phyloP scores from a whole-genome alignment of 2,329 filamentous ascomycete species.

The Exophiala dermatitidis region DNA sequence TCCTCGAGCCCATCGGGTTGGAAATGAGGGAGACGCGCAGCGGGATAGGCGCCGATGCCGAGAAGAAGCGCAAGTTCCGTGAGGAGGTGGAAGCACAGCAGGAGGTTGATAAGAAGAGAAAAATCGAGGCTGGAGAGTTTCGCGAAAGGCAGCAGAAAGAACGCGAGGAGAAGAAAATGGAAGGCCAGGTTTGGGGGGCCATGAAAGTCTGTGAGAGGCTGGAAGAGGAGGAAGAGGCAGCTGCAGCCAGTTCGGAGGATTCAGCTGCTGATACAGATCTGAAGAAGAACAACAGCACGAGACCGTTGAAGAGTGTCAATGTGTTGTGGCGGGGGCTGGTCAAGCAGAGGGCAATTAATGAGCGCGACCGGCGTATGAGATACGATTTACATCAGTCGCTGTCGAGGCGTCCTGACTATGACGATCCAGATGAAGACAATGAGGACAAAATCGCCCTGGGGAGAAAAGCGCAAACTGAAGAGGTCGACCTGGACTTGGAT shows the following conservation, averaged over 20 bases:
- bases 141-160: constrained; percentile 64
- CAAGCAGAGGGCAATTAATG: constrained; percentile 60
- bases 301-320: constrained; percentile 60
- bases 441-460: constrained; percentile 63
- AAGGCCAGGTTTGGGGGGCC: constrained; percentile 65
- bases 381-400: constrained; percentile 61
- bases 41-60: constrained; percentile 76
- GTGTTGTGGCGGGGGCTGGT: constrained; percentile 74
- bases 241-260: constrained; percentile 8
- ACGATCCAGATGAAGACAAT: constrained; percentile 61
- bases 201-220: constrained; percentile 78
- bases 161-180: constrained; percentile 59
- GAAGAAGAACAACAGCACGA: constrained; percentile 30
- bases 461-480: constrained; percentile 36
- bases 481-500: constrained; percentile 60
- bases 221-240: constrained; percentile 39
- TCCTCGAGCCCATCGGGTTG: constrained; percentile 67
- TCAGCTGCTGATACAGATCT: background rate
- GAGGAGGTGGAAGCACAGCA: constrained; percentile 53
- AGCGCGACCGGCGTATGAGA: constrained; percentile 59
- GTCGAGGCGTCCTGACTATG: constrained; percentile 56
- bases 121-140: constrained; percentile 63
- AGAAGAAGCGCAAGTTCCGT: constrained; percentile 68
- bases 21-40: constrained; percentile 69
- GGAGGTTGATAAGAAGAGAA: constrained; percentile 51